These are phyloP conservation scores for Beauveria sp. DNA, from an alignment of 2,329 filamentous ascomycete genomes.

Conservation along the genomic window DNA sequence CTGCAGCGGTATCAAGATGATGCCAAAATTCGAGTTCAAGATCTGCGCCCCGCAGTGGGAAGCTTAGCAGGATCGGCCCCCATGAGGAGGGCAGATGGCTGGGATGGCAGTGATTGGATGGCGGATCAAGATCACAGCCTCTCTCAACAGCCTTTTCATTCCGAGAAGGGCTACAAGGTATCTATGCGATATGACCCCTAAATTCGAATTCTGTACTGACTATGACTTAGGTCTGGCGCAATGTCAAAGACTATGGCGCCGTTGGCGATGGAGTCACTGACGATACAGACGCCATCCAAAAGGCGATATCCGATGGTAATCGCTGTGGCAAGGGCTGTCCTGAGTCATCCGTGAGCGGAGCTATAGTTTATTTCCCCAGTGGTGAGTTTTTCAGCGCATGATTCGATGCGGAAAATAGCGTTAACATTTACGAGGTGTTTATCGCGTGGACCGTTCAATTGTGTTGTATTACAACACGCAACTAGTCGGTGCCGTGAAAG, in stretches of 20 bases:
- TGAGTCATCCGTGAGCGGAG: constrained; percentile 14
- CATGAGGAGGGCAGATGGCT: not conserved
- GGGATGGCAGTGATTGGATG: not conserved
- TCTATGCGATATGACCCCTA: not conserved
- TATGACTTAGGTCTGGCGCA: constrained; percentile 54
- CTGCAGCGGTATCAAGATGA: not conserved
- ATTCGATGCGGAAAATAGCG: not conserved
- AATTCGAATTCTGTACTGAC: not conserved
- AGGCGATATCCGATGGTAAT: constrained; percentile 31
- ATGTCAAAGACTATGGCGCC: constrained; percentile 70
- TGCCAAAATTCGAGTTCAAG: not conserved
- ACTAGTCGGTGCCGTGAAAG: constrained; percentile 28
- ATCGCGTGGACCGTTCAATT: constrained; percentile 14
- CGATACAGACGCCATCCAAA: constrained; percentile 48
- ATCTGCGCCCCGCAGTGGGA: not conserved
- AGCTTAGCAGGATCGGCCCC: not conserved
- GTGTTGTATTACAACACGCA: constrained; percentile 14
- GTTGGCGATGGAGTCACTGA: constrained; percentile 52
- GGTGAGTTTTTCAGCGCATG: not conserved
- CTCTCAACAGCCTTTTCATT: not conserved
- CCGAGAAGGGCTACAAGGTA: not conserved
- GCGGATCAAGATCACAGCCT: not conserved
- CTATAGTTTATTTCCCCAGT: constrained; percentile 17
- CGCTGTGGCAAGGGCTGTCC: constrained; percentile 23
- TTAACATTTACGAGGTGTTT: constrained; percentile 7